These are phyloP conservation scores for Mycena alexandri DNA, from an alignment of 768 basidiomycete species.

Conservation along the genomic window DNA sequence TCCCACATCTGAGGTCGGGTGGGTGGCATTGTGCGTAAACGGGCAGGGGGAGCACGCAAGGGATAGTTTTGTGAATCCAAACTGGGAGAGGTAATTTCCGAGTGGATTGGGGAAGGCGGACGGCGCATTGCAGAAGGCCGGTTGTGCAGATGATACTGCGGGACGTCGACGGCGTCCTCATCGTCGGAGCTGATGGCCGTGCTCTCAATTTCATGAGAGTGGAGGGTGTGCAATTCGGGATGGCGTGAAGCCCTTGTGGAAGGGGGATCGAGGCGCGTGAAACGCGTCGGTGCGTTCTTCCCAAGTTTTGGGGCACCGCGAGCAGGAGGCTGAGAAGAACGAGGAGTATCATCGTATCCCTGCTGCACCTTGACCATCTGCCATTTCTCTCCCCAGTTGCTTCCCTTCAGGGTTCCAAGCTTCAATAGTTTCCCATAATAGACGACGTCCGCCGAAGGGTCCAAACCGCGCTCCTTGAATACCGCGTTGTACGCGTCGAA, in stretches of 20 bases:
- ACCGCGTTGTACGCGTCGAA: constrained; percentile 90
- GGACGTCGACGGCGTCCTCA: constrained; percentile 41
- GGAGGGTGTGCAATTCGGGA: constrained; percentile 57
- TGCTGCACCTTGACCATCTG: constrained; percentile 71
- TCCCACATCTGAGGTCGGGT: constrained; percentile 24
- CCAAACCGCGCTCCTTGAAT: constrained; percentile 79
- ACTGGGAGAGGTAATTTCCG: constrained; percentile 21
- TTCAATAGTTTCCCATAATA: constrained; percentile 89
- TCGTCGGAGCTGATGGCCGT: constrained; percentile 14
- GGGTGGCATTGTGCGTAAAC: constrained; percentile 26
- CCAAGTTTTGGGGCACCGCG: constrained; percentile 18
- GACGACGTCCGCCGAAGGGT: constrained; percentile 83
- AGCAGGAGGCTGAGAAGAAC: constrained; percentile 25
- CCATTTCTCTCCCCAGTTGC: constrained; percentile 89
- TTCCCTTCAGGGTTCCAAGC: constrained; percentile 83
- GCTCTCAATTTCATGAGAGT: constrained; percentile 49
- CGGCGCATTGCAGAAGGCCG: constrained; percentile 17
- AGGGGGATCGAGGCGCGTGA: constrained; percentile 29
- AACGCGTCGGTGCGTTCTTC: constrained; percentile 30
- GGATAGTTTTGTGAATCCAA: constrained; percentile 26
- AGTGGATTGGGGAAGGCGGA: constrained; percentile 11
- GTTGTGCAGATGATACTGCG: constrained; percentile 30
- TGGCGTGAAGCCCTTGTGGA: constrained; percentile 41
- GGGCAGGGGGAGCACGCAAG: constrained; percentile 25
- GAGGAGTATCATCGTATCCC: constrained; percentile 48